A percentile compares a stretch with the other conserved stretches of the same genome.
Evolutionary conservation across 2,329 filamentous ascomycete species (phyloP).

Genomic region (Penicillium sp.): DNA sequence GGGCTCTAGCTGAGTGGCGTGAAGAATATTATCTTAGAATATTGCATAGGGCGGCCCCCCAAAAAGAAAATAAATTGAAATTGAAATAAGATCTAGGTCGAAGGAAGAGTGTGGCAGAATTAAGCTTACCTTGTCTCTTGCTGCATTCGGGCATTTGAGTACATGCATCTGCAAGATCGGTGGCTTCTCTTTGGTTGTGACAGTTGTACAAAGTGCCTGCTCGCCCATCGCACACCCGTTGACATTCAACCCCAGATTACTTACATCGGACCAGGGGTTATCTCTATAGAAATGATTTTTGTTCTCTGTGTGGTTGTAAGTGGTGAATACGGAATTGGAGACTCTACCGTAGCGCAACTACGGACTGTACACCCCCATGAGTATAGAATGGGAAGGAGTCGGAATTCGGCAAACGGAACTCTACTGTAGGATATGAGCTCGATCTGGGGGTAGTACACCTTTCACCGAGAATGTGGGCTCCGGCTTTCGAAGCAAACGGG

Average conservation of each 20-base stretch:
- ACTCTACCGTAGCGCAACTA: background rate
- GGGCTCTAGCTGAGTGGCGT: background rate
- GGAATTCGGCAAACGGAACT: background rate
- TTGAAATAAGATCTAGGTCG: background rate
- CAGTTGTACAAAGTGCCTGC: constrained; percentile 16
- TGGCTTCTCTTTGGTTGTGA: background rate
- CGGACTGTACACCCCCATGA: background rate
- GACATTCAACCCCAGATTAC: constrained; percentile 16
- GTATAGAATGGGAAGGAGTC: background rate
- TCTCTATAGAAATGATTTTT: background rate
- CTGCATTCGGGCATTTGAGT: background rate
- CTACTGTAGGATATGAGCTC: background rate
- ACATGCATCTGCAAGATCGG: constrained; percentile 9
- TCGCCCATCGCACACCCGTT: constrained; percentile 12
- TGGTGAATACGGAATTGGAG: background rate
- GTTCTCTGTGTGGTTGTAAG: background rate
- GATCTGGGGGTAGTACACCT: background rate
- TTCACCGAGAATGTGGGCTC: background rate
- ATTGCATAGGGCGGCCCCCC: no score
- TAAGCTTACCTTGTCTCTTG: background rate
- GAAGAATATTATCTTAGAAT: background rate
- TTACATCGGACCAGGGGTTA: background rate
- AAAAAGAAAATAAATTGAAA: background rate
- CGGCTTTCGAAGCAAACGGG: constrained; percentile 1
- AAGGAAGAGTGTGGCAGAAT: background rate